Base-by-base conservation (phyloP, 257 asterid genomes). In the Solanum gracilifrons region DNA sequence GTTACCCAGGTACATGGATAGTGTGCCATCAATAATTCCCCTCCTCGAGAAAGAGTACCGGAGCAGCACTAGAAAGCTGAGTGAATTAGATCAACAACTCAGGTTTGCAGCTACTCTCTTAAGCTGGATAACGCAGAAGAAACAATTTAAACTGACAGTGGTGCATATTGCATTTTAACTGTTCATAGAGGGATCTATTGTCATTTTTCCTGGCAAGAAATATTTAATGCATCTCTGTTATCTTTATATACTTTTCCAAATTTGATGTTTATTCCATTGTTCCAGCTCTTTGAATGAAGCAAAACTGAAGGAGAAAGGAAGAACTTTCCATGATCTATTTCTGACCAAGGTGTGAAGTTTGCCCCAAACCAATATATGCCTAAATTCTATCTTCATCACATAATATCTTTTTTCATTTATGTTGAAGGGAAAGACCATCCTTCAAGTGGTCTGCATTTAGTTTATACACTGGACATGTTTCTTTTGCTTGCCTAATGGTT, bases 261-360 rank as follows among this genome's bases (percentile, higher is more conserved):
- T 75, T 55, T 46, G 83, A 66, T 89, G 60, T 80, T 68, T 91
- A 71, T 84, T 79, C 72, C 84, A 85, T 87, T 87, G 79, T 87
- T 51, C 82, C 95, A 96, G 99, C 92, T 91, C 98, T 88, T 92
- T 96, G 95, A 98, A 96, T 91, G 98, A 90, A 92, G 94, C 91
- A 86, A 96, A 96, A 94, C 92, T 96, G 89, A 96, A 96, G 95
- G 98, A 96, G 94, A 96, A 94, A 92, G 99, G 96, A 90, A 90
- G 98, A 91, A 92, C 89, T 89, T 96, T 96, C 89, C 95, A 96
- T 89, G 98, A 95, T 85, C 92, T 95, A 88, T 96, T 96, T 93
- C 92, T 96, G 89, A 96, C 98, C 90, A 95, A 96, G 99, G 99
- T 96, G 87, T 66, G 48, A 85, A 69, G 82, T 82, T 82, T 88